Evolutionary conservation across 768 basidiomycete species (phyloP).

Genomic region (Leucogyrophana mollusca): DNA sequence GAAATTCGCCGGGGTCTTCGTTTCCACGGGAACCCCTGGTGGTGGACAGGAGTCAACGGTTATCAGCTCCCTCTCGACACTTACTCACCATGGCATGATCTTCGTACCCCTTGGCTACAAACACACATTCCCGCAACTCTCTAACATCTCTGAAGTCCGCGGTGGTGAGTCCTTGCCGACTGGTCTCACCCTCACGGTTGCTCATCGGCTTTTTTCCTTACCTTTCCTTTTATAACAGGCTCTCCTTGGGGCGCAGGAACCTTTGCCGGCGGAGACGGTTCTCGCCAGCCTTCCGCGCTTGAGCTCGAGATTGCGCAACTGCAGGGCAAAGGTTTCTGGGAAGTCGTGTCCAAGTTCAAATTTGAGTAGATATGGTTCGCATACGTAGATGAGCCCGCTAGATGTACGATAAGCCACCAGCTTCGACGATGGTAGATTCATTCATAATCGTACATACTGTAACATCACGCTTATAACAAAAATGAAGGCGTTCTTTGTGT

Average conservation of each 20-base stretch:
- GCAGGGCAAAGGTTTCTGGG: slow-evolving; percentile 56
- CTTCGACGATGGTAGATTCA: too few relatives aligned
- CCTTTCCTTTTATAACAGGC: too few relatives aligned
- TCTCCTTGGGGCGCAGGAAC: slow-evolving; percentile 81
- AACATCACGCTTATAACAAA: too few relatives aligned
- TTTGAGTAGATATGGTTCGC: slow-evolving; percentile 9
- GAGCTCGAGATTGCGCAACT: slow-evolving; percentile 51
- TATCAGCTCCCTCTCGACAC: slow-evolving; percentile 49
- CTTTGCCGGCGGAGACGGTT: slow-evolving; percentile 44
- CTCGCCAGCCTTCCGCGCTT: slow-evolving; percentile 45
- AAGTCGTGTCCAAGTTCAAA: slow-evolving; percentile 40
- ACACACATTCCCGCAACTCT: slow-evolving; percentile 39
- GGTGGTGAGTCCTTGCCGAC: slow-evolving; percentile 52
- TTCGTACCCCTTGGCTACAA: slow-evolving; percentile 74
- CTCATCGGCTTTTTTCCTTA: slow-evolving; percentile 1
- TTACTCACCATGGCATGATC: slow-evolving; percentile 71
- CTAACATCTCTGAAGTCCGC: slow-evolving; percentile 47
- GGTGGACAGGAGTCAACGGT: slow-evolving; percentile 78
- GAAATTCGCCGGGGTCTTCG: slow-evolving; percentile 75
- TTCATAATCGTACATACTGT: too few relatives aligned
- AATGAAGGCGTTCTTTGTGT: too few relatives aligned
- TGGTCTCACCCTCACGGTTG: neutral
- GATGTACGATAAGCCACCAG: neutral
- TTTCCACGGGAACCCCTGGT: slow-evolving; percentile 69
- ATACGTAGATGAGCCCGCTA: neutral